These are phyloP conservation scores for Actinidia chinensis DNA, from an alignment of 179 eudicot genomes.

Conservation along the genomic window DNA sequence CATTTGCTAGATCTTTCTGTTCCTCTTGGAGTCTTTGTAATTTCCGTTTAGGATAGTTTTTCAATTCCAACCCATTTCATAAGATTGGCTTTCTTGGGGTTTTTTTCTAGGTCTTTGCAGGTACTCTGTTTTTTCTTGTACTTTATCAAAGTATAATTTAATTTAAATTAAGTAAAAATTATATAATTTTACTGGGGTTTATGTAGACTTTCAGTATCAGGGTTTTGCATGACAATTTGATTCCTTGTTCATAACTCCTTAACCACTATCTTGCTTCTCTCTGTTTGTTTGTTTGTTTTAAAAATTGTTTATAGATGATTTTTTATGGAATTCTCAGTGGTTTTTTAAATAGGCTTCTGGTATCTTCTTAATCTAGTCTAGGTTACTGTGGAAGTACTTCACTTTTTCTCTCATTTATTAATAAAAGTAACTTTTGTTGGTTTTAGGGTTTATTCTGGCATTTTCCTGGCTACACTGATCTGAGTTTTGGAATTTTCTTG, in stretches of 20 bases:
- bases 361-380: neutral
- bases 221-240: neutral
- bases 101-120: neutral
- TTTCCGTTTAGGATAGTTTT: neutral
- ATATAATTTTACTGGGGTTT: neutral
- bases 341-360: neutral
- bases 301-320: too few species aligned
- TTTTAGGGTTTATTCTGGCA: conserved; percentile 3
- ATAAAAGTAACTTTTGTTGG: neutral
- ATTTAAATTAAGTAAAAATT: too few species aligned
- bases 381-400: neutral
- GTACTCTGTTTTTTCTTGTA: neutral
- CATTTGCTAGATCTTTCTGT: neutral
- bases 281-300: too few species aligned
- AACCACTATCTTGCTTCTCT: neutral
- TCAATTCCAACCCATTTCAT: neutral
- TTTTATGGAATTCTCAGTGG: neutral
- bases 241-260: neutral
- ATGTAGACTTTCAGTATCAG: neutral
- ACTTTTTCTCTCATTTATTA: neutral
- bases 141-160: neutral
- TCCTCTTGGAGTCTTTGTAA: neutral
- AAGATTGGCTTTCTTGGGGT: neutral
- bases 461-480: neutral
- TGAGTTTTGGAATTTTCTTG: neutral